phyloP scores from a whole-genome alignment of 73 alveolate species.

The Tetrahymena borealis region DNA sequence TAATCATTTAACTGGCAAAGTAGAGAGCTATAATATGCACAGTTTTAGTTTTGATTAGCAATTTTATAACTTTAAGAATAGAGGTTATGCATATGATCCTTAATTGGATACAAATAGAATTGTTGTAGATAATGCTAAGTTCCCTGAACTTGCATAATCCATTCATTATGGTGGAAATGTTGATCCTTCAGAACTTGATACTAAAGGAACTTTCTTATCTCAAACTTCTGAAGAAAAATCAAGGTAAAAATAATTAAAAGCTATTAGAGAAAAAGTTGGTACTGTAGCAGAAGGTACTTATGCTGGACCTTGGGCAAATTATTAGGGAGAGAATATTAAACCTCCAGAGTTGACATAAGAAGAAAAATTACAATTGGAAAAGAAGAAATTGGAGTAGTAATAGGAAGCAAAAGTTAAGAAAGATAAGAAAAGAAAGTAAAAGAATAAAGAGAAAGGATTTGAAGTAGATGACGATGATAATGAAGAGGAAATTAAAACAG shows the following conservation, averaged over 20 bases:
- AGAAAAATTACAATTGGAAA: slow-evolving; percentile 4
- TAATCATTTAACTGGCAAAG: slow-evolving; percentile 46
- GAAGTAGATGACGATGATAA: slow-evolving; percentile 60
- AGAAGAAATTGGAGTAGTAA: slow-evolving; percentile 38
- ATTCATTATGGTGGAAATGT: neutral
- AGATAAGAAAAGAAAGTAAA: slow-evolving; percentile 28
- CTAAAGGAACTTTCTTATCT: neutral
- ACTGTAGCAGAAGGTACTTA: slow-evolving; percentile 67
- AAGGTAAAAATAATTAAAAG: slow-evolving; percentile 53
- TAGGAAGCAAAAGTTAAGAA: slow-evolving; percentile 18
- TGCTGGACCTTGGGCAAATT: slow-evolving; percentile 97
- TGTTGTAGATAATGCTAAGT: slow-evolving; percentile 17
- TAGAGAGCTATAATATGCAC: slow-evolving; percentile 16
- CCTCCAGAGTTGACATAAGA: neutral
- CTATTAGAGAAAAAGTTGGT: slow-evolving; percentile 51
- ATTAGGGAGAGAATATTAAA: slow-evolving; percentile 73
- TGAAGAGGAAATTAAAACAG: slow-evolving; percentile 60
- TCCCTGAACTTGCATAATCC: neutral
- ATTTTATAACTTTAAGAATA: slow-evolving; percentile 19
- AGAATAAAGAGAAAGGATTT: slow-evolving; percentile 9
- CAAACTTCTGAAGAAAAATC: slow-evolving; percentile 28
- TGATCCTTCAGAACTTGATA: neutral
- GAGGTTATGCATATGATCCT: slow-evolving; percentile 39
- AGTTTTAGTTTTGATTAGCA: slow-evolving; percentile 27
- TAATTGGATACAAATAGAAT: slow-evolving; percentile 13